Conservation (phyloP, 257 asterid species). For the Fraxinus americana region DNA sequence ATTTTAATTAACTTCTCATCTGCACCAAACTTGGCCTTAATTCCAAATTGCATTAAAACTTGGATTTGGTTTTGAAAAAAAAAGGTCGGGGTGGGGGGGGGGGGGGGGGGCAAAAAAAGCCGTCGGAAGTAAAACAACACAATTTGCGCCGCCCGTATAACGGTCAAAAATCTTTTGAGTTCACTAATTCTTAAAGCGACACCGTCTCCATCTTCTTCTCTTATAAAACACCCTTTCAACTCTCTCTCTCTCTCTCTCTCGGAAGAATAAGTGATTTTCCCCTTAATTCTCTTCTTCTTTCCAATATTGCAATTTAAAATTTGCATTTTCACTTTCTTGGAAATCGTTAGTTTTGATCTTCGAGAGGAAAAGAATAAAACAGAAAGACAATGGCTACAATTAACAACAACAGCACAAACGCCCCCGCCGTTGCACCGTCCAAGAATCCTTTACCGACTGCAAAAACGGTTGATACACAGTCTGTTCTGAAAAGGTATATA, state of each 20-base stretch:
- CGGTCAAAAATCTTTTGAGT: slow-evolving; percentile 25
- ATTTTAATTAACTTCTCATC: no score
- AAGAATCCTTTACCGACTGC: slow-evolving; percentile 36
- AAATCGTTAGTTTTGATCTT: background rate
- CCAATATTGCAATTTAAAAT: slow-evolving; percentile 21
- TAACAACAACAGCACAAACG: slow-evolving; percentile 55
- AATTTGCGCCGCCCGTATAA: slow-evolving; percentile 19
- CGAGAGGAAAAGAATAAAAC: background rate
- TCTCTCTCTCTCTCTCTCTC: slow-evolving; percentile 23
- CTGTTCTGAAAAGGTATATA: slow-evolving; percentile 11
- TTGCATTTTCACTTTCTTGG: background rate
- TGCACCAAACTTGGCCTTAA: no score
- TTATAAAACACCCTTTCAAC: background rate
- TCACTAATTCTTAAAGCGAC: background rate
- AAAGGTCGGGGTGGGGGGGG: no score
- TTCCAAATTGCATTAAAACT: no score
- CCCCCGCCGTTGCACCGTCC: slow-evolving; percentile 33
- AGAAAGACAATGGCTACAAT: slow-evolving; percentile 48
- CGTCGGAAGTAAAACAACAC: slow-evolving; percentile 16
- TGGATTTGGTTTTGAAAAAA: no score
- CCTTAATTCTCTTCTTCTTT: slow-evolving; percentile 20
- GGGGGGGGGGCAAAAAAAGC: no score
- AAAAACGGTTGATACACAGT: slow-evolving; percentile 37
- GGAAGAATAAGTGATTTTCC: slow-evolving; percentile 9
- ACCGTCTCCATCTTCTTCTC: background rate